Evolutionary conservation across 2,329 filamentous ascomycete genomes (phyloP).

Genomic region (Fusarium torulosum): DNA sequence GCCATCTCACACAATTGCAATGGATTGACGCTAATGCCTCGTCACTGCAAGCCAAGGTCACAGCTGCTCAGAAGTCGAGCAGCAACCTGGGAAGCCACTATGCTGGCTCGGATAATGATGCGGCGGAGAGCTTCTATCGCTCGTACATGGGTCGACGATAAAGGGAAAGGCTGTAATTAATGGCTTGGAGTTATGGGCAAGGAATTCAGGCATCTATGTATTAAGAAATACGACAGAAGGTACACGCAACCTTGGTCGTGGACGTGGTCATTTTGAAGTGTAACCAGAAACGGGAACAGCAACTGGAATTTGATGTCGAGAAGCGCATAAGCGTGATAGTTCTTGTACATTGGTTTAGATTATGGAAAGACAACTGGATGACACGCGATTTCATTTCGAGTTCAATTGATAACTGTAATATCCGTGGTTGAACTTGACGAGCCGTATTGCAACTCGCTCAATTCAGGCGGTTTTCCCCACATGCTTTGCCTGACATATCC

Average conservation of each 20-base stretch:
- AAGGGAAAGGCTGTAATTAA: conserved; percentile 42
- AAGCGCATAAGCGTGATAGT: conserved; percentile 47
- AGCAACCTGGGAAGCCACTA: conserved; percentile 70
- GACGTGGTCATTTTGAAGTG: conserved; percentile 1
- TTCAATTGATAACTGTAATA: conserved; percentile 23
- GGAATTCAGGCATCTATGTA: conserved; percentile 34
- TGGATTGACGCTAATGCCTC: conserved; percentile 91
- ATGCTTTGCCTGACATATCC: conserved; percentile 40
- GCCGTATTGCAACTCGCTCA: conserved; percentile 33
- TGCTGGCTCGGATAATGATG: conserved; percentile 73
- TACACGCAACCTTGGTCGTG: conserved; percentile 12
- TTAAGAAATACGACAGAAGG: conserved; percentile 29
- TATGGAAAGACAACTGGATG: conserved; percentile 43
- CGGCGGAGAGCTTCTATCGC: conserved; percentile 89
- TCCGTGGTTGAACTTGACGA: conserved; percentile 30
- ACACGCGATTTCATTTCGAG: conserved; percentile 28
- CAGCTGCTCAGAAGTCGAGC: conserved; percentile 82
- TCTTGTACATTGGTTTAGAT: conserved; percentile 58
- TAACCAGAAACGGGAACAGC: conserved; percentile 26
- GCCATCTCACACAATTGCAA: conserved; percentile 90
- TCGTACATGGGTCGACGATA: conserved; percentile 84
- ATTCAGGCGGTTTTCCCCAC: conserved; percentile 31
- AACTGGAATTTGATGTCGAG: conserved; percentile 28
- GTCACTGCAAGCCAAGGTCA: conserved; percentile 84
- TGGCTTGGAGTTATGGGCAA: conserved; percentile 46